Percentiles rank a stretch among this genome's conserved stretches.
Evolutionary conservation across 768 basidiomycete genomes (phyloP).

Genomic region (Xanthoconium stramineum): DNA sequence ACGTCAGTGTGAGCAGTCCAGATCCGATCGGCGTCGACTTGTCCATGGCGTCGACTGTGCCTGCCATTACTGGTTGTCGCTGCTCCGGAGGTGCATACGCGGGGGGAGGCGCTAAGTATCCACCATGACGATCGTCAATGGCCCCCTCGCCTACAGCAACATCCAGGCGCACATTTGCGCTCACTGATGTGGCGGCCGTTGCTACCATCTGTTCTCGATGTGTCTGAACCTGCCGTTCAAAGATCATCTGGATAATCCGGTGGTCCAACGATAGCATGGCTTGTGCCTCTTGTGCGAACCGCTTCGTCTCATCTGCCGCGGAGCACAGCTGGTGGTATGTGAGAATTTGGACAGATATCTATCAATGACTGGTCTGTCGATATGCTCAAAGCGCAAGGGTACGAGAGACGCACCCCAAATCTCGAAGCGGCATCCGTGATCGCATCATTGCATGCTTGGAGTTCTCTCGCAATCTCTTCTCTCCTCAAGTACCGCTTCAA

Average conservation of each 20-base stretch:
- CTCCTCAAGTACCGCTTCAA: slow-evolving; percentile 75
- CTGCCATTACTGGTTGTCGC: background rate
- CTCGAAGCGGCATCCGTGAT: slow-evolving; percentile 44
- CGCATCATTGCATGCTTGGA: slow-evolving; percentile 48
- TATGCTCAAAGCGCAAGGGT: background rate
- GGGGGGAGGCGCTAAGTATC: slow-evolving; percentile 3
- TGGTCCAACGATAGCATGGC: slow-evolving; percentile 17
- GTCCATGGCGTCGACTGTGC: background rate
- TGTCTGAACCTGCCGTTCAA: slow-evolving; percentile 2
- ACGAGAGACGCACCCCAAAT: slow-evolving; percentile 21
- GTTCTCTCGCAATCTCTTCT: slow-evolving; percentile 58
- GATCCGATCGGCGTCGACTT: background rate
- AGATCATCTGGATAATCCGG: slow-evolving; percentile 11
- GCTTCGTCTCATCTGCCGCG: slow-evolving; percentile 28
- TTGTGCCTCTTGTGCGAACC: slow-evolving; percentile 20
- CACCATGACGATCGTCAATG: background rate
- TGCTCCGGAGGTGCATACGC: background rate
- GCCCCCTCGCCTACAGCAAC: background rate
- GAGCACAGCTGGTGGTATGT: slow-evolving; percentile 49
- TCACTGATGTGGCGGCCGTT: background rate
- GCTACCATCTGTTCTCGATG: background rate
- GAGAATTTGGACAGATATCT: slow-evolving; percentile 52
- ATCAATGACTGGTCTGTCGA: background rate
- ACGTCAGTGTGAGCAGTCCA: background rate
- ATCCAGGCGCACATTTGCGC: background rate